A percentile compares a stretch with the other conserved stretches of the same genome.
Conservation (phyloP, 768 basidiomycete genomes). For the Amanita pallidorosea region DNA sequence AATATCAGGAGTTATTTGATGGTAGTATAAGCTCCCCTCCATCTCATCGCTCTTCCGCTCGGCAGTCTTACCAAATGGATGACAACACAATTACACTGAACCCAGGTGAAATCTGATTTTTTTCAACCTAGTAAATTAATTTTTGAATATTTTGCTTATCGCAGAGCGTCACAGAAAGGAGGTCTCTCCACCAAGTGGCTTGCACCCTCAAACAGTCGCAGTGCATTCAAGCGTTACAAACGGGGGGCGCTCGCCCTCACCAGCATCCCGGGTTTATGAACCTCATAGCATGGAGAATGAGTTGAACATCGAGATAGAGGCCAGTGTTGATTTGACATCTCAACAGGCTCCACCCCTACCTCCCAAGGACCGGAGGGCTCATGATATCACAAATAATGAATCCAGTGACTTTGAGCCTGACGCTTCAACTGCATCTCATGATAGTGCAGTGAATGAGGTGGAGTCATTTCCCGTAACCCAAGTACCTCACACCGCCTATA, state of each 20-base stretch:
- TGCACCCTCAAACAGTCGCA: neutral
- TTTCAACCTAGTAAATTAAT: neutral
- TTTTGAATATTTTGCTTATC: neutral
- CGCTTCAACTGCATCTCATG: slow-evolving; percentile 19
- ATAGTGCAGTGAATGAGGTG: slow-evolving; percentile 32
- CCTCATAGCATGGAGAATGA: slow-evolving; percentile 66
- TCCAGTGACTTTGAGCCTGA: slow-evolving; percentile 13
- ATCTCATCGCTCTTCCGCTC: neutral
- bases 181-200: neutral
- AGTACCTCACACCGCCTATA: slow-evolving; percentile 64
- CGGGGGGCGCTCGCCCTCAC: slow-evolving; percentile 34
- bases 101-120: neutral
- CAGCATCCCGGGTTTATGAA: slow-evolving; percentile 56
- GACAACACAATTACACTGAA: neutral
- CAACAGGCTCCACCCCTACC: neutral
- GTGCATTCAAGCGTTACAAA: slow-evolving; percentile 8
- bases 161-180: neutral
- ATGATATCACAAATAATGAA: neutral
- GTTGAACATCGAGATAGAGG: slow-evolving; percentile 59
- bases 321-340: slow-evolving; percentile 22
- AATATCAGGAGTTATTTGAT: neutral
- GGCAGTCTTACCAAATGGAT: neutral
- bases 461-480: slow-evolving; percentile 60
- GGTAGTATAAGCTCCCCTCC: neutral
- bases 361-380: slow-evolving; percentile 6